phyloP scores from a whole-genome alignment of 345 rosid genomes.

The Eutrema yunnanense region DNA sequence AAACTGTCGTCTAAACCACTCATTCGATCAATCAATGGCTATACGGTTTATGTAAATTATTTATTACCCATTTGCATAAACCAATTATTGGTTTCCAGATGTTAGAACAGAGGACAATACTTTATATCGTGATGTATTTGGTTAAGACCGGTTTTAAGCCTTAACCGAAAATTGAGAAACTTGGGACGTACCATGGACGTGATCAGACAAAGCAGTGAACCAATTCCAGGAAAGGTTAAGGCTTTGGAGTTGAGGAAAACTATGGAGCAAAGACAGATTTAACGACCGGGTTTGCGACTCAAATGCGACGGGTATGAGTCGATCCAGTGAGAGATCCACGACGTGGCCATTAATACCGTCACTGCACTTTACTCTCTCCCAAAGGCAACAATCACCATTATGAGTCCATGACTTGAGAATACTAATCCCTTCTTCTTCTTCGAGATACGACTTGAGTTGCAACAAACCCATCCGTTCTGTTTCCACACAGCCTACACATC shows the following conservation, averaged over 20 bases:
- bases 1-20: neutral
- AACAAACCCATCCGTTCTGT: slow-evolving; percentile 6
- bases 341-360: neutral
- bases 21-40: neutral
- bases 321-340: slow-evolving; percentile 1
- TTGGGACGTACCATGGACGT: slow-evolving; percentile 3
- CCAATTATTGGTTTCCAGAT: too few relatives aligned
- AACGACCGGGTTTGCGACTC: slow-evolving; percentile 5
- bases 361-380: slow-evolving; percentile 24
- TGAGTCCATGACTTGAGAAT: slow-evolving; percentile 16
- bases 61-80: too few relatives aligned
- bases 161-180: neutral
- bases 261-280: slow-evolving; percentile 10
- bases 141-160: neutral
- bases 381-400: slow-evolving; percentile 14
- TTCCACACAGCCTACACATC: neutral
- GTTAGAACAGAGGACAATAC: neutral
- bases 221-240: slow-evolving; percentile 12
- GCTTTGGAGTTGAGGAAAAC: slow-evolving; percentile 15
- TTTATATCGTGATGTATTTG: neutral
- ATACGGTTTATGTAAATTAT: too few relatives aligned
- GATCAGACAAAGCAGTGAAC: slow-evolving; percentile 4
- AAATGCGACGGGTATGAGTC: neutral
- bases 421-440: neutral
- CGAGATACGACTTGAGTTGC: slow-evolving; percentile 5